Conservation (phyloP, 257 asterid genomes). For the Petunia axillaris region DNA sequence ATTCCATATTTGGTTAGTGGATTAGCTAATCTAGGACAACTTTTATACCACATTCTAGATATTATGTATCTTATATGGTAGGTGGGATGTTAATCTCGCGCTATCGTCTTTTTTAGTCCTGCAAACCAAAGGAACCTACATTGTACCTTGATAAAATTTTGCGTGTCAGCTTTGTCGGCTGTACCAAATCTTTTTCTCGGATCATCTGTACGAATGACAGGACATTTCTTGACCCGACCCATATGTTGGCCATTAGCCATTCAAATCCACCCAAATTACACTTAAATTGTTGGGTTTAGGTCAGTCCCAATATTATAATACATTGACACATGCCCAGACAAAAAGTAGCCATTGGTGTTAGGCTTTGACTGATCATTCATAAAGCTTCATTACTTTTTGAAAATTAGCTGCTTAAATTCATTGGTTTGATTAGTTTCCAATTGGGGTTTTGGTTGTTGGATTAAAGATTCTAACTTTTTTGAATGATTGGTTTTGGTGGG, state of each 20-base stretch:
- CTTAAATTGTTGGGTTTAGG: background rate
- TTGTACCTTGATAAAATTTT: background rate
- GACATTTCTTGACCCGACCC: slow-evolving; percentile 14
- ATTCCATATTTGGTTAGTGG: no score
- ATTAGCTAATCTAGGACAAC: no score
- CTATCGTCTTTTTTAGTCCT: no score
- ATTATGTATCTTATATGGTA: no score
- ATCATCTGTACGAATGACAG: background rate
- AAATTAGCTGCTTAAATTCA: background rate
- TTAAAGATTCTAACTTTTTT: background rate
- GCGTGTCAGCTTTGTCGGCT: background rate
- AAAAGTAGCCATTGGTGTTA: background rate
- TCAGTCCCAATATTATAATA: background rate
- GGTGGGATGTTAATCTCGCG: no score
- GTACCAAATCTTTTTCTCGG: background rate
- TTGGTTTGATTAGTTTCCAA: background rate
- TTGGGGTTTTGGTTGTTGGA: background rate
- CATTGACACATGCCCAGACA: background rate
- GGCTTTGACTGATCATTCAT: slow-evolving; percentile 19
- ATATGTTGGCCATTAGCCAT: background rate
- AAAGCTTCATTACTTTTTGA: slow-evolving; percentile 3
- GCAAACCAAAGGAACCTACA: no score
- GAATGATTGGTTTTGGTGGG: background rate
- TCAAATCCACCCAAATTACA: background rate
- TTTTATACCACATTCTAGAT: no score